phyloP scores from a whole-genome alignment of 2,329 filamentous ascomycete species.

The Elsinoe fawcettii region DNA sequence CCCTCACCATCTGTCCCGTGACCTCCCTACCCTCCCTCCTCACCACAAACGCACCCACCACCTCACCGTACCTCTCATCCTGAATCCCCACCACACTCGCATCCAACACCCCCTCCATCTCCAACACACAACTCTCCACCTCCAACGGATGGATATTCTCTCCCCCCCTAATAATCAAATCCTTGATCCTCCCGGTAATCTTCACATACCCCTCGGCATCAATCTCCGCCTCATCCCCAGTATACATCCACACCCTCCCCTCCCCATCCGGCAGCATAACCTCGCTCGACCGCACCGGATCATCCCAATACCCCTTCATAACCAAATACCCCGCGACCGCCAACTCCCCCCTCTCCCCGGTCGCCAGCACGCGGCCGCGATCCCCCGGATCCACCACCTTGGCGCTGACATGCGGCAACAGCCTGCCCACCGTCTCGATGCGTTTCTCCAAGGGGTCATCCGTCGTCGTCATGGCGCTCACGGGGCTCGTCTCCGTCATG shows the following conservation, averaged over 20 bases:
- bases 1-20: conserved; percentile 52
- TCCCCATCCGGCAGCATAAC: conserved; percentile 55
- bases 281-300: conserved; percentile 59
- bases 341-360: conserved; percentile 68
- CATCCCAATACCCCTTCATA: conserved; percentile 88
- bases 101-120: conserved; percentile 62
- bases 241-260: conserved; percentile 73
- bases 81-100: conserved; percentile 77
- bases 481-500: conserved; percentile 84
- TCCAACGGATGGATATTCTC: conserved; percentile 96
- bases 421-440: conserved; percentile 66
- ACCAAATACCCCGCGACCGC: conserved; percentile 77
- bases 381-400: conserved; percentile 70
- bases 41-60: conserved; percentile 76
- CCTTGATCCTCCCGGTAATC: conserved; percentile 89
- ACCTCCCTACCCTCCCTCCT: conserved; percentile 41
- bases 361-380: conserved; percentile 49
- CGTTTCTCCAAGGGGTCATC: conserved; percentile 65
- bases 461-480: conserved; percentile 70
- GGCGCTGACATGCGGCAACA: conserved; percentile 71
- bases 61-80: conserved; percentile 76
- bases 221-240: conserved; percentile 85
- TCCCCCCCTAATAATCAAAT: conserved; percentile 87
- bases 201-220: conserved; percentile 73
- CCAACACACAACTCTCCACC: conserved; percentile 79